These are phyloP conservation scores for Sphagnum magellanicum DNA, from an alignment of 228 moss, liverwort and hornwort species.

Conservation along the genomic window DNA sequence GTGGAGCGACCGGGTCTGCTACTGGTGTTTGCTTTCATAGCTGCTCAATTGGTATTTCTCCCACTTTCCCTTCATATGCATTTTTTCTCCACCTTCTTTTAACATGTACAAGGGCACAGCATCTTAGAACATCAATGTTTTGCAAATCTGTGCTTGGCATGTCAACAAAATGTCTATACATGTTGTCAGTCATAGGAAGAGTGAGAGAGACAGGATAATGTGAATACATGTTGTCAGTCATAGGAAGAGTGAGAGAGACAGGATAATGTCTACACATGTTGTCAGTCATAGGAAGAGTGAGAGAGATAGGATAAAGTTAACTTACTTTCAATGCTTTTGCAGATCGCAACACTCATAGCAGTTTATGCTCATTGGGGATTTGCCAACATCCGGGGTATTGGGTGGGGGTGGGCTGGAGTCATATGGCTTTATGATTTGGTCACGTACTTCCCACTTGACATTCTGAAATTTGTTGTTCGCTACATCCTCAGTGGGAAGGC, in stretches of 20 bases:
- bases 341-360: slow-evolving; percentile 34
- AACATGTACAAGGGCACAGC: background rate
- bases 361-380: slow-evolving; percentile 51
- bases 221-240: too few species aligned
- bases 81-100: background rate
- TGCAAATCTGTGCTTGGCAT: too few species aligned
- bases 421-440: slow-evolving; percentile 30
- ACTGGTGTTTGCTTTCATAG: slow-evolving; percentile 35
- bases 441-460: slow-evolving; percentile 23
- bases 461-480: slow-evolving; percentile 13
- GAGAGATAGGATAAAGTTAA: background rate
- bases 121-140: too few species aligned
- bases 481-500: slow-evolving; percentile 26
- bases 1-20: slow-evolving; percentile 37
- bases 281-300: background rate
- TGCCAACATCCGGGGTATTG: slow-evolving; percentile 46
- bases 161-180: too few species aligned
- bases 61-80: background rate
- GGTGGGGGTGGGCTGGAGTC: slow-evolving; percentile 34
- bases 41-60: slow-evolving; percentile 24
- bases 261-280: too few species aligned
- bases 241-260: too few species aligned
- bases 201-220: too few species aligned
- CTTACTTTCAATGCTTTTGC: background rate
- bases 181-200: too few species aligned